A percentile compares a stretch with the other conserved stretches of the same genome.
These are phyloP conservation scores for Leucogyrophana mollusca DNA, from an alignment of 768 basidiomycete species.

Conservation along the genomic window DNA sequence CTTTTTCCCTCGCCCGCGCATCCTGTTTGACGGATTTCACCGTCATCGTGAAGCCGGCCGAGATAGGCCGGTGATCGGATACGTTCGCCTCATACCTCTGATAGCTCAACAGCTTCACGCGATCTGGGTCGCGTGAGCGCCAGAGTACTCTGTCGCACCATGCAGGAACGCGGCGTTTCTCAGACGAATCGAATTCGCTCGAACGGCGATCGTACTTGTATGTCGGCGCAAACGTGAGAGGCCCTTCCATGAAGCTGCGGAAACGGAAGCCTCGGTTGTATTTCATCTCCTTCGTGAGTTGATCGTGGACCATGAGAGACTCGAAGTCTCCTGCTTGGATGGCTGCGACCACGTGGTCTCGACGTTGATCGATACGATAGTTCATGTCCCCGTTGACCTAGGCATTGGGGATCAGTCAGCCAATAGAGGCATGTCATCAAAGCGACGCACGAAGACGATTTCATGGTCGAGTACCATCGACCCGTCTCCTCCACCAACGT, in stretches of 20 bases:
- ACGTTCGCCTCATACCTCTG: conserved; percentile 82
- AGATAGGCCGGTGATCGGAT: conserved; percentile 89
- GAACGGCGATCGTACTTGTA: conserved; percentile 92
- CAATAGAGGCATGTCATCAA: conserved; percentile 1
- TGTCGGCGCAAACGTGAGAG: conserved; percentile 82
- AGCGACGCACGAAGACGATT: conserved; percentile 66
- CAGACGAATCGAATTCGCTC: conserved; percentile 80
- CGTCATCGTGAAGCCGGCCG: conserved; percentile 70
- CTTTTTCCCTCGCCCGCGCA: conserved; percentile 54
- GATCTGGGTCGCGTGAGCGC: conserved; percentile 52
- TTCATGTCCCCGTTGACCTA: conserved; percentile 94
- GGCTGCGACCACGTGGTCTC: conserved; percentile 75
- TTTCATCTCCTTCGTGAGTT: conserved; percentile 86
- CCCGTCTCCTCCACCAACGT: conserved; percentile 90
- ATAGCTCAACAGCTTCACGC: conserved; percentile 73
- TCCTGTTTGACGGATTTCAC: conserved; percentile 71
- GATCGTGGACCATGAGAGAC: conserved; percentile 73
- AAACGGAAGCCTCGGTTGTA: conserved; percentile 86
- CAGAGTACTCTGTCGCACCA: conserved; percentile 97
- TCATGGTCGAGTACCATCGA: conserved; percentile 94
- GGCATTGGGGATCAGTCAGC: background rate
- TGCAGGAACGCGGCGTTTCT: conserved; percentile 86
- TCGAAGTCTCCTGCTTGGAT: conserved; percentile 66
- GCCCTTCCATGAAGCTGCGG: conserved; percentile 78
- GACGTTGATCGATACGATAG: conserved; percentile 92